Evolutionary conservation across 2,329 filamentous ascomycete genomes (phyloP).

Genomic region (Calonectria pauciramosa): DNA sequence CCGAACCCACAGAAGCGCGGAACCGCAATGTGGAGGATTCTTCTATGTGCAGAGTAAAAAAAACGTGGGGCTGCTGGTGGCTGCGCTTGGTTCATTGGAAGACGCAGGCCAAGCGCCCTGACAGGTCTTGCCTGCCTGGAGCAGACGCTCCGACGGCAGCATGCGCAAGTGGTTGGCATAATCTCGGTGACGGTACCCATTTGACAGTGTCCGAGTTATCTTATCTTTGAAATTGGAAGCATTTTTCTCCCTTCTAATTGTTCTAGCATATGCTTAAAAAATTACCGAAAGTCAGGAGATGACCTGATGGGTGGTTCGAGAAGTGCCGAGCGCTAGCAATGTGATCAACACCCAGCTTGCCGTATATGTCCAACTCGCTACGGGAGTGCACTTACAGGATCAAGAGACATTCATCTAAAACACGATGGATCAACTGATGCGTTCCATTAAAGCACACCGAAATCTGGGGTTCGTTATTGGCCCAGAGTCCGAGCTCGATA

Average conservation of each 20-base stretch:
- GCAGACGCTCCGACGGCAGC: background rate
- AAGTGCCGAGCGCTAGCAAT: background rate
- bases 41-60: background rate
- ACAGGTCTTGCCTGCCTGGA: background rate
- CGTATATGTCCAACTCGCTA: background rate
- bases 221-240: background rate
- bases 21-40: constrained; percentile 1
- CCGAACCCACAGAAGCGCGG: background rate
- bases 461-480: background rate
- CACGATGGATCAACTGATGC: background rate
- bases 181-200: background rate
- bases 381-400: background rate
- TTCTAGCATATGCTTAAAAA: background rate
- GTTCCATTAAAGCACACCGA: background rate
- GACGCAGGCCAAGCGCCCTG: background rate
- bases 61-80: background rate
- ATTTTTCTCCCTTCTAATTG: background rate
- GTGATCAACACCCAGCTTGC: background rate
- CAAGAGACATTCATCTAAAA: background rate
- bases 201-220: background rate
- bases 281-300: background rate
- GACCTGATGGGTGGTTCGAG: background rate
- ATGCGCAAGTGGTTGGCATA: background rate
- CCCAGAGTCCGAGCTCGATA: background rate
- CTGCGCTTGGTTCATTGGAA: constrained; percentile 3